phyloP scores from a whole-genome alignment of 768 basidiomycete species.

The Sutorius australiensis region DNA sequence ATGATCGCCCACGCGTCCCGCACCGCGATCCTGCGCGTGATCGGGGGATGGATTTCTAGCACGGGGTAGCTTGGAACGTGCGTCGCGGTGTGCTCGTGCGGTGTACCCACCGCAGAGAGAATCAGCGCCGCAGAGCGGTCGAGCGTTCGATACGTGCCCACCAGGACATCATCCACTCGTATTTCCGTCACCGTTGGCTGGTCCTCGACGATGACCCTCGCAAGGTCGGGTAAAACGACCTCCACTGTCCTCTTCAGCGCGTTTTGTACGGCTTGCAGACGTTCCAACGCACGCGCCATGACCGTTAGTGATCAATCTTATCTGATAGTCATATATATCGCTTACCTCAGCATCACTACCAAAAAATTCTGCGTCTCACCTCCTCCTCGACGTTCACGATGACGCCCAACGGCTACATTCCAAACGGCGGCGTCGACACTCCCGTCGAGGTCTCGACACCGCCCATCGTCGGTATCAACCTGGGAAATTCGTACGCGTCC shows the following conservation, averaged over 20 bases:
- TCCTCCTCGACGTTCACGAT: slow-evolving; percentile 21
- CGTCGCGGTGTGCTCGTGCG: slow-evolving; percentile 15
- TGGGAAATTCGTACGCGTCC: slow-evolving; percentile 92
- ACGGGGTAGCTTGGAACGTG: slow-evolving; percentile 22
- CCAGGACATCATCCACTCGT: slow-evolving; percentile 3
- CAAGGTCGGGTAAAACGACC: slow-evolving; percentile 13
- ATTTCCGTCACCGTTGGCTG: not conserved
- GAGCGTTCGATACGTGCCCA: slow-evolving; percentile 14
- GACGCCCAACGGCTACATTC: slow-evolving; percentile 39
- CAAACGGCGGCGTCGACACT: slow-evolving; percentile 51
- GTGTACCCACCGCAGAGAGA: slow-evolving; percentile 20
- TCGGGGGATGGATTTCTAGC: slow-evolving; percentile 9
- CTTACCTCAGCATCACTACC: slow-evolving; percentile 10
- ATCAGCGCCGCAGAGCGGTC: slow-evolving; percentile 8
- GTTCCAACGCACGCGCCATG: slow-evolving; percentile 5
- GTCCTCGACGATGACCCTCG: slow-evolving; percentile 4
- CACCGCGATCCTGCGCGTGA: slow-evolving; percentile 17
- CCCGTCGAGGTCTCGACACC: slow-evolving; percentile 38
- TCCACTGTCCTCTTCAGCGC: not conserved
- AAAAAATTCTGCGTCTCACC: not conserved
- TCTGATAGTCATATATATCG: slow-evolving; percentile 1
- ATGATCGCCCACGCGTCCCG: slow-evolving; percentile 40
- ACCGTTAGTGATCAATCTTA: not conserved
- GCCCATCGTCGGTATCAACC: slow-evolving; percentile 88
- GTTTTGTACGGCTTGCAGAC: slow-evolving; percentile 16